Conservation (phyloP, 164 flowering plant species). For the Magnolia sinica region DNA sequence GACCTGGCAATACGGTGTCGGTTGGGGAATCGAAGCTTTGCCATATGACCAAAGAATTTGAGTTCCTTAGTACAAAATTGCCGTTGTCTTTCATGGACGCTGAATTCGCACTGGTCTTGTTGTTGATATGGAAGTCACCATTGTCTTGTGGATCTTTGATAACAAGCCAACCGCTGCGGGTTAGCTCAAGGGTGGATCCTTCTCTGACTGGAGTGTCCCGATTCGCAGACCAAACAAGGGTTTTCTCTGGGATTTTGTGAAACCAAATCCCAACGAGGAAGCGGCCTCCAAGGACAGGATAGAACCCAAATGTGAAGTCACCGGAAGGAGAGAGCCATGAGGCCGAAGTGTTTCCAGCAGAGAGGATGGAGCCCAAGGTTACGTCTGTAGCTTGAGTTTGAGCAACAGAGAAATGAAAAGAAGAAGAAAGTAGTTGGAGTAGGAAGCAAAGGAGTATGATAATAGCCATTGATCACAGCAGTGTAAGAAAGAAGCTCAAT, state of each 20-base stretch:
- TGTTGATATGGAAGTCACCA: not conserved
- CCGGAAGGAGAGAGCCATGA: constrained; percentile 29
- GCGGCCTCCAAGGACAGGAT: constrained; percentile 3
- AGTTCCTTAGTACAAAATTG: constrained; percentile 24
- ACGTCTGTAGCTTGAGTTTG: constrained; percentile 1
- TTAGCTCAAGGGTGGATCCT: constrained; percentile 19
- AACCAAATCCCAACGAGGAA: constrained; percentile 34
- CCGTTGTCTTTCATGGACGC: constrained; percentile 28
- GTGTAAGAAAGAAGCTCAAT: too few species aligned
- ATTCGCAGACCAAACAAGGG: constrained; percentile 33
- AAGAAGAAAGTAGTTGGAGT: not conserved
- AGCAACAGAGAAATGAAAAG: not conserved
- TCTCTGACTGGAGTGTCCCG: constrained; percentile 19
- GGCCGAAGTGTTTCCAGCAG: constrained; percentile 13
- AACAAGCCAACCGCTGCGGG: constrained; percentile 9
- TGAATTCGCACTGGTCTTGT: not conserved
- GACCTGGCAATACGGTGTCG: constrained; percentile 29
- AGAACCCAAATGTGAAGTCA: constrained; percentile 35
- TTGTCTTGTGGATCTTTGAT: constrained; percentile 10
- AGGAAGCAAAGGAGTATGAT: not conserved
- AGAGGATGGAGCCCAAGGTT: constrained; percentile 11
- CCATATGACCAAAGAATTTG: constrained; percentile 10
- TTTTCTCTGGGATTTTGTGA: constrained; percentile 21
- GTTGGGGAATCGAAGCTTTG: constrained; percentile 28
- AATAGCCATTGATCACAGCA: not conserved